Evolutionary conservation across 352 stramenopile genomes (phyloP).

Genomic region (Pythium aquatile): DNA sequence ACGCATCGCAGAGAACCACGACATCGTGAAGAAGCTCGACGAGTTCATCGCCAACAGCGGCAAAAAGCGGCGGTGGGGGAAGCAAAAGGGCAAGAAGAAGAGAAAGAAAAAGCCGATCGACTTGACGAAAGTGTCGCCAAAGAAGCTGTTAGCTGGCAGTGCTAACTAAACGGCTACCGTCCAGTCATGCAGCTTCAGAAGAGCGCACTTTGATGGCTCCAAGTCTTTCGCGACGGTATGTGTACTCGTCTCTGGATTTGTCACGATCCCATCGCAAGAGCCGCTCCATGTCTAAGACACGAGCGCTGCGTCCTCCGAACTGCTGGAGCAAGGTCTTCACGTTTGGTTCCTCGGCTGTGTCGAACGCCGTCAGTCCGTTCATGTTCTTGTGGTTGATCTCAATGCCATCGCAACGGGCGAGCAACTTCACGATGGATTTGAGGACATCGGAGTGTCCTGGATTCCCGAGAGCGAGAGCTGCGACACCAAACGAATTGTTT

Average conservation of each 20-base stretch:
- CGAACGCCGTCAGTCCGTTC: conserved; percentile 55
- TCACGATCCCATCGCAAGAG: conserved; percentile 58
- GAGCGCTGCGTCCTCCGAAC: conserved; percentile 43
- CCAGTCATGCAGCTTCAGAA: background rate
- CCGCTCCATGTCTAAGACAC: conserved; percentile 41
- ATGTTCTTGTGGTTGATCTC: conserved; percentile 79
- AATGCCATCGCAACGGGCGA: conserved; percentile 29
- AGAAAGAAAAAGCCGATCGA: conserved; percentile 34
- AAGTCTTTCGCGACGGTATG: conserved; percentile 34
- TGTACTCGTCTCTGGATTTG: conserved; percentile 43
- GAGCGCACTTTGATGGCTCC: conserved; percentile 33
- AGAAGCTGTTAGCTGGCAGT: conserved; percentile 44
- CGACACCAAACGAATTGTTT: conserved; percentile 63
- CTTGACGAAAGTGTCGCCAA: conserved; percentile 32
- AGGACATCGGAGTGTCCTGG: conserved; percentile 18
- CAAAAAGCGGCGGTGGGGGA: conserved; percentile 30
- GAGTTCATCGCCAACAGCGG: conserved; percentile 40
- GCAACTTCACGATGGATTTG: conserved; percentile 32
- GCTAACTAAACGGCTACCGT: conserved; percentile 1
- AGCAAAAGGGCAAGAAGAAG: conserved; percentile 27
- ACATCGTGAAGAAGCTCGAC: conserved; percentile 60
- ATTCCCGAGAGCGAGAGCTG: conserved; percentile 40
- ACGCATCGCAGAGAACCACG: conserved; percentile 62
- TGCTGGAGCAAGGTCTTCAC: conserved; percentile 45
- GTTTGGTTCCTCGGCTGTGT: conserved; percentile 44